Evolutionary conservation across 164 flowering plant genomes (phyloP), one percentile per base, ranked within the genome.

Genomic region (Annona squamosa): DNA sequence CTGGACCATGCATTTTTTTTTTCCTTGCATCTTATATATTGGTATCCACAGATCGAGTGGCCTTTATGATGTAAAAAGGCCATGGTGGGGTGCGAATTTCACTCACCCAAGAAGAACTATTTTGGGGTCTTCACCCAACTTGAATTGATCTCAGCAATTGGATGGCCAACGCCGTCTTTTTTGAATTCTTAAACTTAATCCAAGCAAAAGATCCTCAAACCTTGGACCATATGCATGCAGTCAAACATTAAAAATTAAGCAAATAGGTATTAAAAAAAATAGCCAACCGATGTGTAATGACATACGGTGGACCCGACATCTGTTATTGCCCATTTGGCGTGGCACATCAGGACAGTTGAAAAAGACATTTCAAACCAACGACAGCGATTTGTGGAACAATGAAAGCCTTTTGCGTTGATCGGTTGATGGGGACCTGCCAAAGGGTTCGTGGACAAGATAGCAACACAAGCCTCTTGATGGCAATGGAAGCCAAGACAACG

Each of bases 301-400:
- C 45, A 42, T 6, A 10, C 4, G 9, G 68, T 37, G 13, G 68
- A 46, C 68, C 16, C 4, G 43, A 42, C 43, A 42, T 9, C 68
- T 66, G 47, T 66, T 66, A 44, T 44, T 46, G 68, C 43, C n/a
- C 45, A 6, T 66, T 66, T 66, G 68, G 68, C 18, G 4, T 46
- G n/a, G 13, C n/a, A 5, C 43, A n/a, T 2, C 12, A 5, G 19
- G 4, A 66, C 45, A 42, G 13, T 44, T 42, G 68, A 66, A 42
- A 66, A 46, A n/a, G 43, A 66, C 68, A 3, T 66, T 43, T 42
- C 68, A 66, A 44, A 46, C 68, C 47, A 44, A 37, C 6, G 68
- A 66, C 46, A 66, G n/a, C 43, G 68, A 66, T 44, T 66, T 66
- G 68, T 42, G 68, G 68, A 37, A 64, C 46, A 42, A 66, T 66